phyloP scores from a whole-genome alignment of 1,284 basidiomycete species.

The Fomitopsis betulina region DNA sequence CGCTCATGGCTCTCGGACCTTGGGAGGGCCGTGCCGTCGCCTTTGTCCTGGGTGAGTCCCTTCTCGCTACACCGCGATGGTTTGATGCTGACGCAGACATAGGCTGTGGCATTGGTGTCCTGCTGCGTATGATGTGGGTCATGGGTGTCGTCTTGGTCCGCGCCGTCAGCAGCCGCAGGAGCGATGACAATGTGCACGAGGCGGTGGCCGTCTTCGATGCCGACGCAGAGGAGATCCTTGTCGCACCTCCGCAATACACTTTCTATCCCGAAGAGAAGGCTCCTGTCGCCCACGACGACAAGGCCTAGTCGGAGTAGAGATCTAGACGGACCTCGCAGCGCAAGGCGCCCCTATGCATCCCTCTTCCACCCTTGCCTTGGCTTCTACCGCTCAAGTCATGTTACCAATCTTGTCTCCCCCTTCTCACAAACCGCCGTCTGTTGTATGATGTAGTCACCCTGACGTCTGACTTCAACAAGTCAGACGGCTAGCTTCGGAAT shows the following conservation, averaged over 20 bases:
- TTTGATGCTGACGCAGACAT: neutral
- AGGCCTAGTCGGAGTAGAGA: neutral
- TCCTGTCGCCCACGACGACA: slow-evolving; percentile 4
- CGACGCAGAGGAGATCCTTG: slow-evolving; percentile 32
- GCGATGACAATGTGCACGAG: slow-evolving; percentile 27
- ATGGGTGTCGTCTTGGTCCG: slow-evolving; percentile 56
- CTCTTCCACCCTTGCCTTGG: neutral
- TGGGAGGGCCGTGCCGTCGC: slow-evolving; percentile 78
- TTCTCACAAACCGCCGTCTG: neutral
- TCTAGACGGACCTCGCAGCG: neutral
- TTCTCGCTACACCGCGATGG: neutral
- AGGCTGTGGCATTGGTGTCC: slow-evolving; percentile 77
- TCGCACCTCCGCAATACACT: slow-evolving; percentile 47
- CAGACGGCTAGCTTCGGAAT: neutral
- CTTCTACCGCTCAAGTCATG: neutral
- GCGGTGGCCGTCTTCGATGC: slow-evolving; percentile 25
- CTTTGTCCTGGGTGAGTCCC: slow-evolving; percentile 66
- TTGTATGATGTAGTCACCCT: neutral
- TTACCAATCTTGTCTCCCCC: too few relatives aligned
- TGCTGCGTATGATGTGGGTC: slow-evolving; percentile 75
- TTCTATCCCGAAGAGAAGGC: slow-evolving; percentile 18
- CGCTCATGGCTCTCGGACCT: slow-evolving; percentile 64
- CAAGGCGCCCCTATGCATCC: neutral
- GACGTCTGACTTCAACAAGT: neutral
- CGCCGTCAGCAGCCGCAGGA: slow-evolving; percentile 36